Base-by-base conservation (phyloP, 768 basidiomycete species). In the Kwoniella pini region DNA sequence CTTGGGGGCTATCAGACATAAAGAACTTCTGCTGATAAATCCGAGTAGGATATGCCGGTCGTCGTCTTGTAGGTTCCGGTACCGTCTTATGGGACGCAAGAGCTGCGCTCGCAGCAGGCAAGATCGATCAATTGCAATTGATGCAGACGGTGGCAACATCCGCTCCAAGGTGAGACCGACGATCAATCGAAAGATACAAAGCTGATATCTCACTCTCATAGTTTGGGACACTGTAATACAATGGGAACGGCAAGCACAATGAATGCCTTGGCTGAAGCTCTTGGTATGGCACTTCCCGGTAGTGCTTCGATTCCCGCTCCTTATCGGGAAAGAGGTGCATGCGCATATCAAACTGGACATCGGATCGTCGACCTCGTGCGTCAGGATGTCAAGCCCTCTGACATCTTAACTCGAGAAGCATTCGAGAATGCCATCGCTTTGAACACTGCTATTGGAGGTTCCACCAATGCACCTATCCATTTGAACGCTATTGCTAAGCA, bases 171-270 rank as follows among this genome's bases (percentile, higher is more conserved):
- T 72, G 45, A 53, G 66, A 57, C 1, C 28, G 19, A 42, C 2
- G 3, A n/a, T n/a, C 7, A 15, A n/a, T n/a, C 7, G 33, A 7
- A 36, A 36, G 51, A 39, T 31, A 5, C 21, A 19, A 9, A n/a
- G 43, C 12, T 48, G 27, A 24, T 22, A 26, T 13, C 17, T 15
- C 4, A 49, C 19, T 11, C 19, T 28, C 48, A 5, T 50, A 71
- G 69, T 46, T 45, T 65, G 12, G 68, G 71, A 5, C 72, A 74
- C 59, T 77, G 75, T 57, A 75, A 75, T 53, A 75, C 74, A 27
- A 73, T 77, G 68, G 74, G 74, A 7, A 77, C 76, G 3, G 76
- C 76, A 2, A 65, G 62, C 12, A 77, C 76, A 12, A 77, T 77
- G 76, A 76, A 76, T 53, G 75, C 76, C 10, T 49, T 76, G 38